A percentile compares a stretch with the other conserved stretches of the same genome.
Evolutionary conservation across 176 grass and related monocot genomes (phyloP).

Genomic region (Areca catechu): DNA sequence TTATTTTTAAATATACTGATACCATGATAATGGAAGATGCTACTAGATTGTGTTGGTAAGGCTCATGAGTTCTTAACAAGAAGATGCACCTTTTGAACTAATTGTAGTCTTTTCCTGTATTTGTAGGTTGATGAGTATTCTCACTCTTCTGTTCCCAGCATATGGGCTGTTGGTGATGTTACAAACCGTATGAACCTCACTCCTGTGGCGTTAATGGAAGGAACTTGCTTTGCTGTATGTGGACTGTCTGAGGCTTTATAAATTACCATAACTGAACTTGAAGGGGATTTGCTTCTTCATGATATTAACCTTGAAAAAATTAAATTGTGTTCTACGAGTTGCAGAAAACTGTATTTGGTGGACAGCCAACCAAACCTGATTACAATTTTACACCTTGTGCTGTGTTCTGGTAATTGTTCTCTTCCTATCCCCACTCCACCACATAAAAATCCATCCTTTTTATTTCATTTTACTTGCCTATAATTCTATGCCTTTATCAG

Average conservation of each 20-base stretch:
- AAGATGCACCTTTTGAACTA: background rate
- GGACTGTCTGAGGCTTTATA: background rate
- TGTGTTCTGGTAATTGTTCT: slow-evolving; percentile 64
- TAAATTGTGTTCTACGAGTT: slow-evolving; percentile 19
- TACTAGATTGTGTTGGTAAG: too few relatives aligned
- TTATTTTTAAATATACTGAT: too few relatives aligned
- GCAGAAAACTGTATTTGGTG: slow-evolving; percentile 97
- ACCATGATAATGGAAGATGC: too few relatives aligned
- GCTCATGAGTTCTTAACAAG: too few relatives aligned
- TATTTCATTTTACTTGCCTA: too few relatives aligned
- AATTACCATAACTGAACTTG: background rate
- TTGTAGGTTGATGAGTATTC: slow-evolving; percentile 95
- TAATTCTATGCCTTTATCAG: too few relatives aligned
- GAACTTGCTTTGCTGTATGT: slow-evolving; percentile 93
- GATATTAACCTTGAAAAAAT: slow-evolving; percentile 1
- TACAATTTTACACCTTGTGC: slow-evolving; percentile 73
- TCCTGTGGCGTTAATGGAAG: slow-evolving; percentile 94
- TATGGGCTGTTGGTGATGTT: slow-evolving; percentile 98
- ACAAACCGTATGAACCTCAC: slow-evolving; percentile 97
- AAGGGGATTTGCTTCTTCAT: background rate
- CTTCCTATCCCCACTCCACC: too few relatives aligned
- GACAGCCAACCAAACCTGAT: slow-evolving; percentile 74
- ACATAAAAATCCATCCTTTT: too few relatives aligned
- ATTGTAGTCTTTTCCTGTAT: background rate
- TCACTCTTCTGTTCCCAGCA: slow-evolving; percentile 46